A percentile compares a stretch with the other conserved stretches of the same genome.
phyloP scores from a whole-genome alignment of 192 early-diverging fungal species.

The Rhizophagus sp. region DNA sequence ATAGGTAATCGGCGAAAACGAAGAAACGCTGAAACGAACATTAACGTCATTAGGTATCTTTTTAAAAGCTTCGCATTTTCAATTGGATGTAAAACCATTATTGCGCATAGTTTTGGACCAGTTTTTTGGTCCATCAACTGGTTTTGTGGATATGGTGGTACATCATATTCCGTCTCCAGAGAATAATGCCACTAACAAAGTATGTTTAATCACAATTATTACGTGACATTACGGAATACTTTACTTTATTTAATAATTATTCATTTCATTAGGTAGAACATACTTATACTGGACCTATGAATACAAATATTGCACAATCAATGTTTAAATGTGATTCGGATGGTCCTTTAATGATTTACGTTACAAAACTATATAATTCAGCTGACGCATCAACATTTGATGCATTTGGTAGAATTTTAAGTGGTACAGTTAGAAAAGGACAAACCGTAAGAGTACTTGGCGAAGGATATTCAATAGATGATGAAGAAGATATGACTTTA shows the following conservation, averaged over 20 bases:
- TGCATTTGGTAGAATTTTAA: conserved; percentile 93
- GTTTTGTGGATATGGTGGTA: conserved; percentile 91
- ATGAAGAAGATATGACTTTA: conserved; percentile 96
- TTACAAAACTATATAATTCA: conserved; percentile 90
- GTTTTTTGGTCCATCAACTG: conserved; percentile 88
- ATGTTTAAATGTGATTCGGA: conserved; percentile 84
- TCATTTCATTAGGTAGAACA: conserved; percentile 44
- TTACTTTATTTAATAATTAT: not conserved
- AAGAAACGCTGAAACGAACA: conserved; percentile 64
- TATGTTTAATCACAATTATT: not conserved
- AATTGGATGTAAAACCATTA: conserved; percentile 84
- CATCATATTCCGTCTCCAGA: conserved; percentile 78
- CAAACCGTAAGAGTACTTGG: conserved; percentile 89
- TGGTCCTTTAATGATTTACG: conserved; percentile 91
- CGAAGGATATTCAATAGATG: conserved; percentile 86
- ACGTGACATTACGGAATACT: not conserved
- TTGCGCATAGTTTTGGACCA: conserved; percentile 77
- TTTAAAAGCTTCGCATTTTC: conserved; percentile 75
- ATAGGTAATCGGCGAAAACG: conserved; percentile 76
- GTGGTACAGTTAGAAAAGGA: conserved; percentile 77
- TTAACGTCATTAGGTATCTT: conserved; percentile 80
- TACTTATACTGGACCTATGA: conserved; percentile 65
- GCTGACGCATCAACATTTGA: conserved; percentile 85
- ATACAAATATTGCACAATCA: conserved; percentile 55
- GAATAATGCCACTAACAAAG: conserved; percentile 67